phyloP scores from a whole-genome alignment of 2,329 filamentous ascomycete genomes.

The Aspergillus intermedius region DNA sequence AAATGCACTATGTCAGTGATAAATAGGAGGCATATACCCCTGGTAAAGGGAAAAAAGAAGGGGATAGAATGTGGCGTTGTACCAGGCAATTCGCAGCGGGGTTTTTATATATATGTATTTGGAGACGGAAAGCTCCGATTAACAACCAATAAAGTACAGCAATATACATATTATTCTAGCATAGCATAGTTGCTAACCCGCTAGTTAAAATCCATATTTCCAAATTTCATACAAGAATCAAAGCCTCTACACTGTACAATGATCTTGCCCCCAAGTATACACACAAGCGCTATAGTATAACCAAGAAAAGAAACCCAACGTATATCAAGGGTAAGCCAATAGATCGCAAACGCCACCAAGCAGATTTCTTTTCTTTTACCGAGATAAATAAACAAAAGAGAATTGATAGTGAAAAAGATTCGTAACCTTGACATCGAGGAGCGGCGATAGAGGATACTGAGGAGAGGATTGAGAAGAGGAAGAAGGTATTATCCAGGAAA shows the following conservation, averaged over 20 bases:
- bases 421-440: conserved; percentile 12
- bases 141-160: too few relatives aligned
- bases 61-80: too few relatives aligned
- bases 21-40: too few relatives aligned
- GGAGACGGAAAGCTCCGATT: too few relatives aligned
- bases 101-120: too few relatives aligned
- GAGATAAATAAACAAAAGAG: neutral
- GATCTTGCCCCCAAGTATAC: neutral
- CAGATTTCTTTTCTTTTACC: neutral
- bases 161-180: too few relatives aligned
- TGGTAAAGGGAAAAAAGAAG: too few relatives aligned
- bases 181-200: neutral
- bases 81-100: too few relatives aligned
- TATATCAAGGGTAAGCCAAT: neutral
- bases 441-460: conserved; percentile 1
- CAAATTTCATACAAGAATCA: neutral
- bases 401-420: conserved; percentile 11
- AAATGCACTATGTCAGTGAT: too few relatives aligned
- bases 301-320: neutral
- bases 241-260: neutral
- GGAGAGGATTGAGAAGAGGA: conserved; percentile 1
- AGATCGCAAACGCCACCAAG: neutral
- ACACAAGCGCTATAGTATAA: neutral
- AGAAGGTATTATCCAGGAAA: too few relatives aligned
- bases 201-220: neutral